Conservation (phyloP, 139 green algal genomes). For the Chlorella sp. region DNA sequence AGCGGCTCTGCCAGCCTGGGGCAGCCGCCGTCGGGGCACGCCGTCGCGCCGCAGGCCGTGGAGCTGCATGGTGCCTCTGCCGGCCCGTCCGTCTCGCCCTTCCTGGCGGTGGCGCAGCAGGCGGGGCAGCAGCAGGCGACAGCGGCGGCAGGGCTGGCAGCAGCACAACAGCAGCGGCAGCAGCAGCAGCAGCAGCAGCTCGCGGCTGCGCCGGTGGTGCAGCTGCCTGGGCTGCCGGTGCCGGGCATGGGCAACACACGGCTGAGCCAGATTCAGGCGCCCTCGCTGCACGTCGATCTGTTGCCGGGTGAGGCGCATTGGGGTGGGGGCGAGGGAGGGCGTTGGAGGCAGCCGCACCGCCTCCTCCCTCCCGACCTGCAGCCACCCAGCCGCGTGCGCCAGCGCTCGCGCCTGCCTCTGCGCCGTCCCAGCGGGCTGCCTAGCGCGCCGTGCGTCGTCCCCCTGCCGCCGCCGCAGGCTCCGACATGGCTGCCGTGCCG, state of each 20-base stretch:
- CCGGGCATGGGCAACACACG: not conserved
- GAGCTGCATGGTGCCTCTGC: not conserved
- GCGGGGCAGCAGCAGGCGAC: not conserved
- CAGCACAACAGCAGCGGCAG: not conserved
- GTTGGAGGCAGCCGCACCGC: not conserved
- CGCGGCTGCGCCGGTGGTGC: not conserved
- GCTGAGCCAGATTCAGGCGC: slow-evolving; percentile 2
- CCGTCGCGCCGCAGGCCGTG: too few relatives aligned
- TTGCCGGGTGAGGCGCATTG: not conserved
- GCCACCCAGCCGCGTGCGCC: not conserved
- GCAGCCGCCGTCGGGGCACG: slow-evolving; percentile 9
- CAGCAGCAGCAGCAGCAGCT: not conserved
- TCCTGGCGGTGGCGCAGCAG: not conserved
- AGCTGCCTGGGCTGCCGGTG: not conserved
- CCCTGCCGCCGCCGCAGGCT: not conserved
- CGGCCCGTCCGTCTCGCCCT: not conserved
- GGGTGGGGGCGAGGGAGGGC: not conserved
- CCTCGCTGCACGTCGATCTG: not conserved
- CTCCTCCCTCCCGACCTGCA: not conserved
- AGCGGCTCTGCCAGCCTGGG: slow-evolving; percentile 1
- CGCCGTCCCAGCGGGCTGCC: not conserved
- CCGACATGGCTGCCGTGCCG: not conserved
- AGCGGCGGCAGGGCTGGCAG: not conserved
- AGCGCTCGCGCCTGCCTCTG: not conserved
- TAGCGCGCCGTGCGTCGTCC: not conserved